Evolutionary conservation across 352 stramenopile genomes (phyloP).

Genomic region (Paralagenidium karlingii): DNA sequence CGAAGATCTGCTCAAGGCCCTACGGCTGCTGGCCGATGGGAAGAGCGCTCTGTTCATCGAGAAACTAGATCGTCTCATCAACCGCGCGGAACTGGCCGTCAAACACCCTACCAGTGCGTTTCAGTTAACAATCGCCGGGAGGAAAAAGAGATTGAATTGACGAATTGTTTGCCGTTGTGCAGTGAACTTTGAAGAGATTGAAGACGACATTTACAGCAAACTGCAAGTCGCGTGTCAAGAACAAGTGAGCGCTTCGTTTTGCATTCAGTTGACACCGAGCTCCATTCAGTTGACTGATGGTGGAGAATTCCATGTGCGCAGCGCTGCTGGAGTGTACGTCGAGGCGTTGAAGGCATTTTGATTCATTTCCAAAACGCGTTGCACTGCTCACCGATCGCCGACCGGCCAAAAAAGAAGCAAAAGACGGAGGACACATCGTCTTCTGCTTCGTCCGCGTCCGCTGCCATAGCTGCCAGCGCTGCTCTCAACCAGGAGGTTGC

Average conservation of each 20-base stretch:
- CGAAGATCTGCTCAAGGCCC: conserved; percentile 52
- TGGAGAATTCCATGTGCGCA: no score
- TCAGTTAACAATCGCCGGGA: background rate
- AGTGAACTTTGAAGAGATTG: conserved; percentile 80
- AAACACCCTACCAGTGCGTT: conserved; percentile 49
- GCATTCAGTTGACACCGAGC: no score
- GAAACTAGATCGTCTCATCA: conserved; percentile 73
- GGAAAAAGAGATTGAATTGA: background rate
- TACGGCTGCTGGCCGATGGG: conserved; percentile 56
- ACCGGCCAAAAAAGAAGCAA: conserved; percentile 15
- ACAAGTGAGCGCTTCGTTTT: no score
- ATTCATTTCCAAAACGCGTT: conserved; percentile 70
- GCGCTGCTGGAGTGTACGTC: conserved; percentile 56
- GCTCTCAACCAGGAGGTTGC: background rate
- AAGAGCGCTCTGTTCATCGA: conserved; percentile 72
- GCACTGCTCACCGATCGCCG: conserved; percentile 49
- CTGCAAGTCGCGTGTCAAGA: no score
- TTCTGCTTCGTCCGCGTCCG: no score
- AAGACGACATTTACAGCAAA: conserved; percentile 68
- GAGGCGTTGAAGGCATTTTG: conserved; percentile 60
- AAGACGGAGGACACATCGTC: no score
- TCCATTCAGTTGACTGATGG: no score
- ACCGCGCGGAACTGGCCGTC: conserved; percentile 68
- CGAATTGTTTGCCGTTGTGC: background rate
- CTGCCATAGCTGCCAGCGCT: background rate